Evolutionary conservation across 208 protist species (phyloP).

Genomic region (Vickermania spadyakhi): DNA sequence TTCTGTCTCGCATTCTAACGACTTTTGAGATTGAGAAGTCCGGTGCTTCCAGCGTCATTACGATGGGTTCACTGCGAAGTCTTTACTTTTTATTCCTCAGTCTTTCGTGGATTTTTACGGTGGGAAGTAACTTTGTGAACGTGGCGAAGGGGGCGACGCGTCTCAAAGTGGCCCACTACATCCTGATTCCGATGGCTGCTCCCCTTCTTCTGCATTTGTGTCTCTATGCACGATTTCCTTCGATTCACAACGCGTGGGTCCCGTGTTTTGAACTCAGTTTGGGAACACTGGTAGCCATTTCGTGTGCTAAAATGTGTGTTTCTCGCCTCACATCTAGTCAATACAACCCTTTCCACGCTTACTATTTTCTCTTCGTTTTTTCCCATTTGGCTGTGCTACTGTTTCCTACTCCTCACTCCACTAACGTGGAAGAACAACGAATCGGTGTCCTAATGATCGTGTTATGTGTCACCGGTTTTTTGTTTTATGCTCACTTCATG

Average conservation of each 20-base stretch:
- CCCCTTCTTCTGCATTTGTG: constrained; percentile 33
- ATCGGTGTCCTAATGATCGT: constrained; percentile 32
- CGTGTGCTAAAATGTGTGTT: constrained; percentile 68
- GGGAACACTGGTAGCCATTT: constrained; percentile 56
- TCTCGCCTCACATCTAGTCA: constrained; percentile 68
- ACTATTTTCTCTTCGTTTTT: constrained; percentile 29
- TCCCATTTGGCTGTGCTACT: constrained; percentile 18
- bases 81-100: constrained; percentile 35
- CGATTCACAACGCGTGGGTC: constrained; percentile 37
- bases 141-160: constrained; percentile 13
- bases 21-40: not conserved
- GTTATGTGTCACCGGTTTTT: constrained; percentile 27
- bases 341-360: constrained; percentile 31
- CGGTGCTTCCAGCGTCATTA: constrained; percentile 5
- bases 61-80: constrained; percentile 31
- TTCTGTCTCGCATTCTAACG: constrained; percentile 4
- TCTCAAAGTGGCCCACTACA: constrained; percentile 19
- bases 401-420: constrained; percentile 20
- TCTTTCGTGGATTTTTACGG: constrained; percentile 25
- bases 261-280: constrained; percentile 75
- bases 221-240: constrained; percentile 29
- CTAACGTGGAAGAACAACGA: constrained; percentile 11
- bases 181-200: constrained; percentile 29
- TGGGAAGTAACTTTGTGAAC: constrained; percentile 50
- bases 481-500: constrained; percentile 66